Percentiles rank a stretch among this genome's conserved stretches.
These are phyloP conservation scores for Corymbia calophylla DNA, from an alignment of 441 rosid genomes.

Conservation along the genomic window DNA sequence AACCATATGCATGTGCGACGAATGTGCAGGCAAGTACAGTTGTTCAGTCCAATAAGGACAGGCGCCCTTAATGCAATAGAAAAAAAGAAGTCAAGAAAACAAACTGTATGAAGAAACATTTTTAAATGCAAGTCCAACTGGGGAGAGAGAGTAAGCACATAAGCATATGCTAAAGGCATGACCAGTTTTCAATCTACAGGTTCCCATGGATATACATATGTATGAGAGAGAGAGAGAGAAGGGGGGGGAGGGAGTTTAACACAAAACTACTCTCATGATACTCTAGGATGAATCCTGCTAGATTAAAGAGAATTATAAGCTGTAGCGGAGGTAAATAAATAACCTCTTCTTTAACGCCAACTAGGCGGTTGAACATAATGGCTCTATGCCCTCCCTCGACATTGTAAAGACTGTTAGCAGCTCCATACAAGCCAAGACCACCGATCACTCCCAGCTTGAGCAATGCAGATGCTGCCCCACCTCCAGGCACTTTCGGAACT, in stretches of 20 bases:
- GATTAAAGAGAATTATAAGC: neutral
- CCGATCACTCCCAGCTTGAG: slow-evolving; percentile 63
- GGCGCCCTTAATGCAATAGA: neutral
- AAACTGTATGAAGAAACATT: neutral
- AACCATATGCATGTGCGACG: neutral
- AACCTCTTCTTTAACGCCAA: slow-evolving; percentile 80
- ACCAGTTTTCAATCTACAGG: neutral
- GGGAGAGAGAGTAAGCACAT: neutral
- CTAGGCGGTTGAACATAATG: slow-evolving; percentile 68
- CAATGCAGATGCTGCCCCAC: slow-evolving; percentile 56
- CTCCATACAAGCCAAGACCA: slow-evolving; percentile 62
- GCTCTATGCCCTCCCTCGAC: slow-evolving; percentile 96
- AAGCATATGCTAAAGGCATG: neutral
- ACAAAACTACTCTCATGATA: neutral
- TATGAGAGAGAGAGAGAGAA: neutral
- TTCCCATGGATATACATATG: neutral
- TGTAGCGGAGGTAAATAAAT: neutral
- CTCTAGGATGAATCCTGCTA: neutral
- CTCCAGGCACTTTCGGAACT: slow-evolving; percentile 72
- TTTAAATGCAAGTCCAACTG: neutral
- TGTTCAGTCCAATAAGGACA: neutral
- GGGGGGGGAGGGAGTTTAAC: neutral
- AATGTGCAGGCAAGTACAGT: neutral
- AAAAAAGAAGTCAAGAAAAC: neutral
- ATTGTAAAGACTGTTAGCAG: slow-evolving; percentile 77